Conservation (phyloP, 106 monocot species). For the Amphibolis antarctica region DNA sequence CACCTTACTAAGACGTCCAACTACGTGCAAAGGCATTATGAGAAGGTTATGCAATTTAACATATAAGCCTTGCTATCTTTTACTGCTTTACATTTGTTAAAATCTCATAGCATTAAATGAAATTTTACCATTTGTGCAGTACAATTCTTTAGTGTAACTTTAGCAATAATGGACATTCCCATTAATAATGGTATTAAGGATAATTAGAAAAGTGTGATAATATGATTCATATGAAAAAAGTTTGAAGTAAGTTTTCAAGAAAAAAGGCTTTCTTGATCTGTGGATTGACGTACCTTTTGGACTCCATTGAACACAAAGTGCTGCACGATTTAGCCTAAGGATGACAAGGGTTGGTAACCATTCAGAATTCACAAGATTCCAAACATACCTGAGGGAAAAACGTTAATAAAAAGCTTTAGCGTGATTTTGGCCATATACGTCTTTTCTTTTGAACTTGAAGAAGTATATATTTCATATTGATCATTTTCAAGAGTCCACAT, state of each 20-base stretch:
- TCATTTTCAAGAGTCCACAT: too few species aligned
- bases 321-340: conserved; percentile 94
- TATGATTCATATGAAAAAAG: not conserved
- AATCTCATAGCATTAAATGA: too few species aligned
- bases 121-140: too few species aligned
- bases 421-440: not conserved
- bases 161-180: too few species aligned
- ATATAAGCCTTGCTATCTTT: too few species aligned
- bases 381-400: conserved; percentile 68
- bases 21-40: too few species aligned
- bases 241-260: not conserved
- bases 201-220: too few species aligned
- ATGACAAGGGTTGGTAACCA: conserved; percentile 95
- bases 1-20: too few species aligned
- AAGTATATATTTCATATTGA: not conserved
- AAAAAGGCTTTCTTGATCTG: not conserved
- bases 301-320: conserved; percentile 97
- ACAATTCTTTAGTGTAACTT: too few species aligned
- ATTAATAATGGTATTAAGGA: too few species aligned
- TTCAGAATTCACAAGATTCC: conserved; percentile 78
- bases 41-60: too few species aligned
- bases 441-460: not conserved
- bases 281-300: conserved; percentile 53
- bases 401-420: not conserved
- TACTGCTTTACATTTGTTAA: too few species aligned